Conservation (phyloP, 257 asterid species). For the Salvia miltiorrhiza region DNA sequence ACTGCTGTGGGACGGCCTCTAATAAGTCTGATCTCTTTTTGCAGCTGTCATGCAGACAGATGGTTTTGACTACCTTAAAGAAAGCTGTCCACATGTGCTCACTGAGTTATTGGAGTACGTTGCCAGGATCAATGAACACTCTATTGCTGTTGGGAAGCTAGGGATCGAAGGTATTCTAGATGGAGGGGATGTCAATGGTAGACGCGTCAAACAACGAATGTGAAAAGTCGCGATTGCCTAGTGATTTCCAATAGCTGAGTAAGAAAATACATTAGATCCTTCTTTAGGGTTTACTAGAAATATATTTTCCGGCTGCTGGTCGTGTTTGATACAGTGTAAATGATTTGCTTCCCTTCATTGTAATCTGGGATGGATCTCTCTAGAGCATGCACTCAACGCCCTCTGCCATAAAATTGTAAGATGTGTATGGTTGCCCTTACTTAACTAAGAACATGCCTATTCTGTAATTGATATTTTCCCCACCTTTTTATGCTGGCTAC, state of each 20-base stretch:
- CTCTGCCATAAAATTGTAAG: constrained; percentile 18
- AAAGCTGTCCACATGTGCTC: constrained; percentile 83
- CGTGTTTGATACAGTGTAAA: constrained; percentile 36
- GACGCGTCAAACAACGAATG: constrained; percentile 91
- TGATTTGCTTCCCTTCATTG: constrained; percentile 16
- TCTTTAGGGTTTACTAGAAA: constrained; percentile 23
- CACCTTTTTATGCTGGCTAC: background rate
- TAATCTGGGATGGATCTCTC: constrained; percentile 23
- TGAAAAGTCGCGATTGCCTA: background rate
- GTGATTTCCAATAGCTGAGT: constrained; percentile 15
- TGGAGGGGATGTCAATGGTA: constrained; percentile 67
- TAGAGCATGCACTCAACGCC: background rate
- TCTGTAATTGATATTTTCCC: constrained; percentile 4
- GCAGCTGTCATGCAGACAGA: constrained; percentile 63
- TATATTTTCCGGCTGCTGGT: constrained; percentile 8
- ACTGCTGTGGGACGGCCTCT: background rate
- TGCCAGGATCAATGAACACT: constrained; percentile 73
- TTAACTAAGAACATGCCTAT: background rate
- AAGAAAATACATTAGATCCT: constrained; percentile 29
- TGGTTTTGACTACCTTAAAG: constrained; percentile 83
- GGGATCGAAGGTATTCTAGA: constrained; percentile 54
- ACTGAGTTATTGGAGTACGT: constrained; percentile 84
- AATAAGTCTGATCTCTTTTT: constrained; percentile 9
- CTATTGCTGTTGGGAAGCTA: constrained; percentile 49
- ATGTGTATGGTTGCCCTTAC: constrained; percentile 14